Evolutionary conservation across 768 basidiomycete genomes (phyloP).

Genomic region (Macrolepiota dolichaula): DNA sequence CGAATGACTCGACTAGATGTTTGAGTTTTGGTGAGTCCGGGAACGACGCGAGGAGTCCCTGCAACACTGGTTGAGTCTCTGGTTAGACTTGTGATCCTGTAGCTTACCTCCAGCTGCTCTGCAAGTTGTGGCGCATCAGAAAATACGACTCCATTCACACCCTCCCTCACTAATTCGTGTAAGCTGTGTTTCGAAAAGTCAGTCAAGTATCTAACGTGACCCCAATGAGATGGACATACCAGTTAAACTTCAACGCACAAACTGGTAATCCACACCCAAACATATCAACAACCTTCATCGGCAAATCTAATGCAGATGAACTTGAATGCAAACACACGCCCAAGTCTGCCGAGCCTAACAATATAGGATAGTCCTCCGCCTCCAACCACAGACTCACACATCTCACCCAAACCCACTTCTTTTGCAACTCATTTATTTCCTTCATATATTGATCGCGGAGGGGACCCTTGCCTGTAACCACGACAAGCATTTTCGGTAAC

Average conservation of each 20-base stretch:
- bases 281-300: constrained; percentile 99
- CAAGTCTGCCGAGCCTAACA: constrained; percentile 89
- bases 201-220: neutral
- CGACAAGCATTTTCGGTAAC: constrained; percentile 75
- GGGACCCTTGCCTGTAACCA: constrained; percentile 92
- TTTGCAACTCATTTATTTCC: constrained; percentile 55
- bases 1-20: constrained; percentile 50
- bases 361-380: constrained; percentile 81
- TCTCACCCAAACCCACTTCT: constrained; percentile 72
- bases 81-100: neutral
- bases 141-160: constrained; percentile 83
- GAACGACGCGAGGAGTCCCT: constrained; percentile 61
- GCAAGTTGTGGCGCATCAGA: constrained; percentile 63
- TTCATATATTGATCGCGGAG: constrained; percentile 71
- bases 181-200: constrained; percentile 46
- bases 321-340: constrained; percentile 91
- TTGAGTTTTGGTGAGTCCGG: constrained; percentile 51
- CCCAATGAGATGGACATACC: constrained; percentile 44
- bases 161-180: constrained; percentile 81
- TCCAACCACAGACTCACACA: constrained; percentile 87
- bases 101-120: constrained; percentile 62
- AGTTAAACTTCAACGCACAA: constrained; percentile 82
- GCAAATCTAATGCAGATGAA: constrained; percentile 87
- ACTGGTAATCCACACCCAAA: constrained; percentile 96
- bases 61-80: neutral